phyloP scores from a whole-genome alignment of 805 yeast genomes.

The Blastobotrys mokoenaii region DNA sequence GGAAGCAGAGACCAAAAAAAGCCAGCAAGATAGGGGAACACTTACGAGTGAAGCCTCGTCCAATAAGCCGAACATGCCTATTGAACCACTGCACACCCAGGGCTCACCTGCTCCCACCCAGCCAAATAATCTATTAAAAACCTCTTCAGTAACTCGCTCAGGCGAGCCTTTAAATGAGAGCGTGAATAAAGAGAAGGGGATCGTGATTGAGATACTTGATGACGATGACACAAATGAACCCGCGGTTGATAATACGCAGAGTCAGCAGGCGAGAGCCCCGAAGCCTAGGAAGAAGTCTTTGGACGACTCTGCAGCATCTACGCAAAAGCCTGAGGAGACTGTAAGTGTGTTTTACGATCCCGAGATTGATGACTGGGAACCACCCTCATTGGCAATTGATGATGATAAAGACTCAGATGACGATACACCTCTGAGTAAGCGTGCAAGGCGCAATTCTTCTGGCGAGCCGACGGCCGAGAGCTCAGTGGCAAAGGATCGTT shows the following conservation, averaged over 20 bases:
- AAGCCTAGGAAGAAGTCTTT: too few species aligned
- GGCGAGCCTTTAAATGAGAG: not conserved
- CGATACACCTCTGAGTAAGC: not conserved
- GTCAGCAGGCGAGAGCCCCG: not conserved
- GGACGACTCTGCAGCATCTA: not conserved
- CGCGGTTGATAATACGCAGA: not conserved
- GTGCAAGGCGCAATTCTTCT: too few species aligned
- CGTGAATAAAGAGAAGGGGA: not conserved
- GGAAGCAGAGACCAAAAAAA: not conserved
- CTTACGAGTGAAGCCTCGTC: not conserved
- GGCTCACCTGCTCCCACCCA: not conserved
- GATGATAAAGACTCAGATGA: not conserved
- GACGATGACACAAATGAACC: not conserved
- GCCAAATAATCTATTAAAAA: too few species aligned
- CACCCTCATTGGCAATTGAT: not conserved
- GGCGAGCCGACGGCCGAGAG: too few species aligned
- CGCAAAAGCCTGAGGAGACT: not conserved
- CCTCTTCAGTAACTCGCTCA: too few species aligned
- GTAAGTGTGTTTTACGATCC: slow-evolving; percentile 1
- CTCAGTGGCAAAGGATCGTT: too few species aligned
- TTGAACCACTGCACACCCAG: not conserved
- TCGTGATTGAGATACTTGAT: not conserved
- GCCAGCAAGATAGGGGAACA: not conserved
- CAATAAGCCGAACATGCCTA: not conserved
- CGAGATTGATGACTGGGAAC: slow-evolving; percentile 6